Conservation (phyloP, 2,329 filamentous ascomycete species). For the Truncatella angustata region DNA sequence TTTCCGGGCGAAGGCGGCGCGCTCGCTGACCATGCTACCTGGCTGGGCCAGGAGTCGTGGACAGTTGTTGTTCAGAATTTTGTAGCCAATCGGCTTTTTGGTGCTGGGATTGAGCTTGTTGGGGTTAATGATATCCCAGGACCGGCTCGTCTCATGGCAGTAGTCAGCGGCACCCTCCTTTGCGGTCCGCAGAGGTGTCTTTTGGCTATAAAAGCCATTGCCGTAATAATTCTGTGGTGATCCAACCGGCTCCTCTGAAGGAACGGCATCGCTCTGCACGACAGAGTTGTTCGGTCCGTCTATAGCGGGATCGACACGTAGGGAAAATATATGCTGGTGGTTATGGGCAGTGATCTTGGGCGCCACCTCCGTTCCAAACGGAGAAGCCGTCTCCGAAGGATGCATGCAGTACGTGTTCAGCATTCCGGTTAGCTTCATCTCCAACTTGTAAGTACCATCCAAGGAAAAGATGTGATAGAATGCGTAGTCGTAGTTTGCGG, state of each 20-base stretch:
- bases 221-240: slow-evolving; percentile 41
- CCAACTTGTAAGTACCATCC: slow-evolving; percentile 17
- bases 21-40: slow-evolving; percentile 37
- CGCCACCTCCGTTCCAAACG: slow-evolving; percentile 61
- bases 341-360: slow-evolving; percentile 65
- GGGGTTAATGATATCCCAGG: slow-evolving; percentile 40
- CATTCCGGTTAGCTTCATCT: slow-evolving; percentile 15
- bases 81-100: slow-evolving; percentile 48
- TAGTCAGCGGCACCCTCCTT: slow-evolving; percentile 47
- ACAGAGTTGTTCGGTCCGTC: slow-evolving; percentile 44
- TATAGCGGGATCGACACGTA: slow-evolving; percentile 64
- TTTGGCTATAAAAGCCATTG: slow-evolving; percentile 43
- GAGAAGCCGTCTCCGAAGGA: slow-evolving; percentile 13
- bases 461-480: slow-evolving; percentile 34
- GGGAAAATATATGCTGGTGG: slow-evolving; percentile 68
- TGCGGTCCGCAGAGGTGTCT: slow-evolving; percentile 36
- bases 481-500: slow-evolving; percentile 68
- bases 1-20: slow-evolving; percentile 45
- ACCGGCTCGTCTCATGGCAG: slow-evolving; percentile 50
- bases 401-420: slow-evolving; percentile 17
- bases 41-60: slow-evolving; percentile 46
- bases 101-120: slow-evolving; percentile 44
- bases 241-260: slow-evolving; percentile 45
- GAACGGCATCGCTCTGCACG: slow-evolving; percentile 55
- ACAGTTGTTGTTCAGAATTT: slow-evolving; percentile 42